Evolutionary conservation across 2,329 filamentous ascomycete species (phyloP), one percentile per base, ranked within the genome.

Genomic region (Juglanconis sp.): DNA sequence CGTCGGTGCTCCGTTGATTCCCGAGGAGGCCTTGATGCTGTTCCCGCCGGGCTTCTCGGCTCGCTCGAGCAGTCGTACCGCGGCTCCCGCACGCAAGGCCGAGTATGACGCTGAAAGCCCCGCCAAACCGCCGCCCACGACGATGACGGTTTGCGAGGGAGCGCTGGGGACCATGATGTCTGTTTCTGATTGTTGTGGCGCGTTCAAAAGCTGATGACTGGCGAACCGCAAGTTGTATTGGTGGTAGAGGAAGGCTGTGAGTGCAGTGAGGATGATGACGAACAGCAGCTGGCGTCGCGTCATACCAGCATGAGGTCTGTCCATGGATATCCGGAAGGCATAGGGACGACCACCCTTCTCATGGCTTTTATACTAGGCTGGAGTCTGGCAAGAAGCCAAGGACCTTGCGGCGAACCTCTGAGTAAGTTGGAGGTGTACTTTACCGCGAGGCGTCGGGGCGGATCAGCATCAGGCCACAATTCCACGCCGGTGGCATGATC

Each of bases 1-100:
- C 0, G 86, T 88, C 0, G 79, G 78, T 0, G 84, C 84, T 6
- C 84, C 86, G 64, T 87, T 88, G 70, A 88, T 88, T 0, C 85
- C 86, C 0, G 85, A 87, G 0, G 85, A 88, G 0, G 86, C 86
- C 71, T 88, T 88, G 71, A 88, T 87, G 66, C 79, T 84, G 67
- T 88, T 88, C 2, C 85, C 85, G 40, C 86, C 86, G 0, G 85
- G 83, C 66, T 85, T 86, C 3, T 79, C 68, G 0, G 79, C 78
- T 24, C 84, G 81, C 60, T 89, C 86, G 11, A 89, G 76, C 53
- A 89, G 76, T 36, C 77, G 75, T 0, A 89, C 86, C 0, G 77
- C 71, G 2, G 82, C 76, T 44, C 79, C 78, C 11, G 79, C 76
- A 3, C 76, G 71, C 4, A 88, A 73, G 6, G 87, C 80, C 61